These are phyloP conservation scores for Arachnopeziza araneosa DNA, from an alignment of 2,329 filamentous ascomycete genomes.

Conservation along the genomic window DNA sequence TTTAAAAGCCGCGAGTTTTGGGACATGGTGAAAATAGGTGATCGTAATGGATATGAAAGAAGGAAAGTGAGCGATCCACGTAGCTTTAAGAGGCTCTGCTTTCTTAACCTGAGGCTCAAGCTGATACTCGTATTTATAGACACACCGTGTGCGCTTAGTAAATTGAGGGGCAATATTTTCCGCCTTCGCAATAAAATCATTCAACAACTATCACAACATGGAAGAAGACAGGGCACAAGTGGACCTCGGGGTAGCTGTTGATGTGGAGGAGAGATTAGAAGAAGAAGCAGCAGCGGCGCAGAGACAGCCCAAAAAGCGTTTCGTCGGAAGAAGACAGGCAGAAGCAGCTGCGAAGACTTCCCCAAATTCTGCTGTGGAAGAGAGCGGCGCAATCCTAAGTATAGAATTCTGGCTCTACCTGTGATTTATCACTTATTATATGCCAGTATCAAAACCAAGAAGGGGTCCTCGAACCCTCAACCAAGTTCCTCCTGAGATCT, in stretches of 20 bases:
- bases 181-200: neutral
- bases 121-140: no score
- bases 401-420: slow-evolving; percentile 23
- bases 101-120: no score
- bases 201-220: slow-evolving; percentile 43
- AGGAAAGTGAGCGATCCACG: no score
- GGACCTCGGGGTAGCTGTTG: slow-evolving; percentile 64
- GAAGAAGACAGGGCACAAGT: slow-evolving; percentile 68
- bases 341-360: slow-evolving; percentile 47
- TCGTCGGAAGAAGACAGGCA: slow-evolving; percentile 77
- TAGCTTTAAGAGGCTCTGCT: no score
- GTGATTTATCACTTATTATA: slow-evolving; percentile 1
- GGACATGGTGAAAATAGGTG: no score
- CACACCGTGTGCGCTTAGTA: neutral
- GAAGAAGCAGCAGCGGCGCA: slow-evolving; percentile 37
- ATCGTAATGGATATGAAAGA: no score
- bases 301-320: slow-evolving; percentile 83
- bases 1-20: no score
- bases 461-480: slow-evolving; percentile 78
- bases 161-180: neutral
- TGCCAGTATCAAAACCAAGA: slow-evolving; percentile 62
- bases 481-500: slow-evolving; percentile 81
- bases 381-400: slow-evolving; percentile 66
- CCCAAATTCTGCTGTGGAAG: slow-evolving; percentile 38
- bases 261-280: slow-evolving; percentile 54